Evolutionary conservation across 305 asterid species (phyloP).

Genomic region (Fraxinus latifolia): DNA sequence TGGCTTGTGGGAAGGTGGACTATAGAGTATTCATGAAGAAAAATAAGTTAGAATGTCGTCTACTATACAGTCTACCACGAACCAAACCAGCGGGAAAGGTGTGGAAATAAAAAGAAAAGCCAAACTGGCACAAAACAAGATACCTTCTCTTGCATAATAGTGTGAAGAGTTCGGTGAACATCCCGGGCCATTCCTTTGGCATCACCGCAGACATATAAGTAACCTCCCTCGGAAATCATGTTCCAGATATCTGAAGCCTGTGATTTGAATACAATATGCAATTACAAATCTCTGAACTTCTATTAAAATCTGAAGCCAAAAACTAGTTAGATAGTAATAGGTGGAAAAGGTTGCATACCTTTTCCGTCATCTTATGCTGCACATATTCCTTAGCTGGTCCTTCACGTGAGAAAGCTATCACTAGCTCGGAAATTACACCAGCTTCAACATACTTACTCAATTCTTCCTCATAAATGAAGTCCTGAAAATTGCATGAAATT

Average conservation of each 20-base stretch:
- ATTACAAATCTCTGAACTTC: background rate
- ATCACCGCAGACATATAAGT: slow-evolving; percentile 88
- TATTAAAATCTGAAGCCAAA: background rate
- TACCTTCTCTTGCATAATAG: slow-evolving; percentile 41
- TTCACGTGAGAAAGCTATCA: slow-evolving; percentile 87
- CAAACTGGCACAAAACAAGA: slow-evolving; percentile 7
- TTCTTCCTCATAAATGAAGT: slow-evolving; percentile 82
- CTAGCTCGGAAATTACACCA: slow-evolving; percentile 81
- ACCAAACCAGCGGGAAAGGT: slow-evolving; percentile 3
- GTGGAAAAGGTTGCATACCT: slow-evolving; percentile 36
- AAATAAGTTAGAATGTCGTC: background rate
- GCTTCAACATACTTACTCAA: slow-evolving; percentile 54
- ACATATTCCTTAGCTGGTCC: slow-evolving; percentile 83
- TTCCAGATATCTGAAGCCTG: slow-evolving; percentile 88
- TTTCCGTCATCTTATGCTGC: slow-evolving; percentile 86
- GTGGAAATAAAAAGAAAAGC: slow-evolving; percentile 15
- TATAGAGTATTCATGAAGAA: background rate
- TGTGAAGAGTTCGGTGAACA: slow-evolving; percentile 89
- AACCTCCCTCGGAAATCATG: slow-evolving; percentile 79
- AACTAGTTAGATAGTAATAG: background rate
- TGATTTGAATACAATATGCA: background rate
- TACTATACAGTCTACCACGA: background rate
- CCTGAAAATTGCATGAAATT: slow-evolving; percentile 43
- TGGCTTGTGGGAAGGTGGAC: background rate
- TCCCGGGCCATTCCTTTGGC: slow-evolving; percentile 99